A percentile compares a stretch with the other conserved stretches of the same genome.
phyloP scores from a whole-genome alignment of 2,329 filamentous ascomycete genomes.

The Calonectria pseudoturangicola region DNA sequence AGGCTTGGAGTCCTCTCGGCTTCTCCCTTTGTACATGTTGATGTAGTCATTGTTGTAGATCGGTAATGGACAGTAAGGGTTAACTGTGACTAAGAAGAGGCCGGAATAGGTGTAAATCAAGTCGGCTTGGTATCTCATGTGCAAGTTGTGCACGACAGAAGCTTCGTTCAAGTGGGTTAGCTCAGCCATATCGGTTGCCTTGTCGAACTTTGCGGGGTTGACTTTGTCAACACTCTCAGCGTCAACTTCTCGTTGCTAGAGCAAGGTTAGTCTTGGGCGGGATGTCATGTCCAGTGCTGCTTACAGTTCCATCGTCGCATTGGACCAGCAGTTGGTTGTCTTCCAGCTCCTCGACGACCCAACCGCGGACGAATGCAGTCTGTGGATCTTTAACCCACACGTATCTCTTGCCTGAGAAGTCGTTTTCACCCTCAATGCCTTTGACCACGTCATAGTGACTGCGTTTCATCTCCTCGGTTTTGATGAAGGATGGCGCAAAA shows the following conservation, averaged over 20 bases:
- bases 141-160: constrained; percentile 97
- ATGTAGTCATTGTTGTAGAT: constrained; percentile 98
- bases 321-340: constrained; percentile 86
- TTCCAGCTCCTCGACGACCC: constrained; percentile 88
- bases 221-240: constrained; percentile 96
- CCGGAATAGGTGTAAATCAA: constrained; percentile 99
- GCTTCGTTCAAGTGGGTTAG: constrained; percentile 98
- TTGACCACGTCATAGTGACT: constrained; percentile 73
- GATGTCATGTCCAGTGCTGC: constrained; percentile 56
- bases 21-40: constrained; percentile 97
- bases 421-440: constrained; percentile 96
- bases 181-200: constrained; percentile 99
- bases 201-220: constrained; percentile 99
- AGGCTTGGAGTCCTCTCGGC: constrained; percentile 93
- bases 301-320: constrained; percentile 92
- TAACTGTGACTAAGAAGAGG: constrained; percentile 96
- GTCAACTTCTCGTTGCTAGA: constrained; percentile 89
- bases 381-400: constrained; percentile 96
- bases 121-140: constrained; percentile 95
- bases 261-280: constrained; percentile 44
- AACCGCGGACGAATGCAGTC: constrained; percentile 92
- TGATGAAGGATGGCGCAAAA: constrained; percentile 97
- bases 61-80: constrained; percentile 94
- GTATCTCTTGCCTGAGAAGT: constrained; percentile 98
- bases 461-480: constrained; percentile 83